Base-by-base conservation (phyloP, 768 basidiomycete genomes). In the Lactifluus volemus region DNA sequence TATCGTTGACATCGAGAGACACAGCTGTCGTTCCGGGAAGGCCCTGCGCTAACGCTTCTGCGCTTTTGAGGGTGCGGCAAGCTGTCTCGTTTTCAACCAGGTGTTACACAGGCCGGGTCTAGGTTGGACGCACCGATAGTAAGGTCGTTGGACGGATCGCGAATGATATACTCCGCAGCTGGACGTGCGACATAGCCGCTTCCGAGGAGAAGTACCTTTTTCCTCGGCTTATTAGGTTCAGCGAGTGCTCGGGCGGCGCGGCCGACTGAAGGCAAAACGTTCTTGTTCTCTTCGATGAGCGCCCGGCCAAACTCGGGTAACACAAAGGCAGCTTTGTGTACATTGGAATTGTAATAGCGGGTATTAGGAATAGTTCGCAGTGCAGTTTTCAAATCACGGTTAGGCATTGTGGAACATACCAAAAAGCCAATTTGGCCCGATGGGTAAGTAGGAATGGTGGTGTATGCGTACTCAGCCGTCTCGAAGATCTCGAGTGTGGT, bases 371-470 rank as follows among this genome's bases (percentile, higher is more conserved):
- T 84, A 49, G 85, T 76, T 58, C 93, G 83, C 44, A 94, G 66
- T 0, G 95, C 88, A 19, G 78, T 84, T 55, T 78, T 81, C 64
- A 99, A 75, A 70, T 89, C 83, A 55, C 90, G 79, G 30, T 76
- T 78, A 15, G 76, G 73, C 32, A 86, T 86, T 74, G 89, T 94
- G 58, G 93, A 86, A 73, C 89, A 91, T 49, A 98, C 78, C 66
- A 95, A 80, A 76, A 95, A 95, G 25, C 97, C 95, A 68, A 98
- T 99, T 71, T 95, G 94, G 41, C 97, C 97, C n/a, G 90, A 88
- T 19, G 97, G 97, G 75, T 99, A 99, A 15, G 95, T 97, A 0
- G 96, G 96, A 66, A 98, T 95, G 21, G 94, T 98, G 62, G 94
- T 95, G 75, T 81, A 97, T 15, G 93, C 97, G 72, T 97, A 99